Evolutionary conservation across 768 basidiomycete genomes (phyloP).

Genomic region (Exidia glandulosa): DNA sequence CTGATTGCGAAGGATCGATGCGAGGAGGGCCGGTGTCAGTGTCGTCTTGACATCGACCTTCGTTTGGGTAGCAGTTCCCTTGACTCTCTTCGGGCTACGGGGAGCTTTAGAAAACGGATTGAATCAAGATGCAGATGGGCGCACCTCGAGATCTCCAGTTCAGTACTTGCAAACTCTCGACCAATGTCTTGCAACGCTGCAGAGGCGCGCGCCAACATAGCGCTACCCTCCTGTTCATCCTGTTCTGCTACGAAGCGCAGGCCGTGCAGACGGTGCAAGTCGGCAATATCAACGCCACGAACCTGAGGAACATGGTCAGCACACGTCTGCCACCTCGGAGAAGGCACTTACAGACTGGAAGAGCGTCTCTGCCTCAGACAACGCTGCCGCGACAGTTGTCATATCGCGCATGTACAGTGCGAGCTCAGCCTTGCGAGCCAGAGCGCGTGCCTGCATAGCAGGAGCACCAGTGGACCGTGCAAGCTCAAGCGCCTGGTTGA

Average conservation of each 20-base stretch:
- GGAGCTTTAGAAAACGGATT: neutral
- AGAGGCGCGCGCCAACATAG: conserved; percentile 45
- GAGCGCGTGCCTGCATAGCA: conserved; percentile 51
- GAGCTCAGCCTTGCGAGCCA: conserved; percentile 59
- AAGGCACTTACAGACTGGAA: conserved; percentile 28
- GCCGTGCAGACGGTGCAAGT: conserved; percentile 48
- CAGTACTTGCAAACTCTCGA: conserved; percentile 41
- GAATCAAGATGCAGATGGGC: conserved; percentile 9
- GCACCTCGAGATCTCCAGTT: conserved; percentile 36
- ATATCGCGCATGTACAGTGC: conserved; percentile 51
- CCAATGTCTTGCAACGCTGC: conserved; percentile 50
- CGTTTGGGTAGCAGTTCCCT: neutral
- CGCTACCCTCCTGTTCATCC: conserved; percentile 34
- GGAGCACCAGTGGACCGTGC: conserved; percentile 59
- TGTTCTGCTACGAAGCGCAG: conserved; percentile 31
- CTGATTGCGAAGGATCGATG: conserved; percentile 52
- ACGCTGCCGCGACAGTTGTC: conserved; percentile 41
- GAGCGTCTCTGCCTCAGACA: conserved; percentile 39
- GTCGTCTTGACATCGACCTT: conserved; percentile 25
- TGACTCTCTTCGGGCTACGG: neutral
- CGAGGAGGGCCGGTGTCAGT: conserved; percentile 49
- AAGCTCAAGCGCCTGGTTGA: conserved; percentile 63
- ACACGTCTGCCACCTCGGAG: conserved; percentile 5
- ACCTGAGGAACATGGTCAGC: conserved; percentile 5
- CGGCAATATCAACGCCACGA: conserved; percentile 45